Evolutionary conservation across 345 rosid genomes (phyloP), one percentile per base, ranked within the genome.

Genomic region (Chamaenerion angustifolium): DNA sequence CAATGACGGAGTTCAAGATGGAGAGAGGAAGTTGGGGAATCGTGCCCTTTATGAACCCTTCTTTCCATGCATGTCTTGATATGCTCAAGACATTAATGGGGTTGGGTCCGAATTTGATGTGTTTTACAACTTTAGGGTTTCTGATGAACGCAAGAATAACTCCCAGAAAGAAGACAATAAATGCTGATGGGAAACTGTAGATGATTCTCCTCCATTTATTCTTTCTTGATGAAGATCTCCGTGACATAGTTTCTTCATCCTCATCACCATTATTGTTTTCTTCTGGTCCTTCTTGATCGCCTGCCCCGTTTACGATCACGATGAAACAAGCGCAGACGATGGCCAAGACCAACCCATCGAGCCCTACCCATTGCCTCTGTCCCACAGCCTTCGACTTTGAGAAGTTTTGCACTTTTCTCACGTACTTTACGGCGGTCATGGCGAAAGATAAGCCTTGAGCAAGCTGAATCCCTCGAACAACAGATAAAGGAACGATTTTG

Each of bases 391-490:
- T 88, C 0, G 94, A 79, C 75, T 65, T 85, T 0, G 81, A 62
- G 63, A 88, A 88, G 21, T 78, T 15, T 16, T 78, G 93, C 21
- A 68, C 79, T 8, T 76, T 74, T 57, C 72, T 69, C 1, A 82
- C 21, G 68, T 88, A 84, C 73, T 76, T 85, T 23, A 85, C 93
- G 6, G 88, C 83, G 52, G 73, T 67, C 80, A 88, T 66, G 0
- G 95, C 93, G 66, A 85, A 88, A 0, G 86, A 69, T 40, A 88
- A 64, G 53, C 93, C 97, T 57, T 82, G 95, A 21, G 93, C 82
- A 14, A 88, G 54, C 51, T 88, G 95, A 63, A 88, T 85, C 45
- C 97, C 93, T 61, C 95, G 74, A 43, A 82, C 95, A 46, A 88
- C 76, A 23, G 83, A 59, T 9, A 82, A 41, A 54, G 94, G 96